phyloP scores from a whole-genome alignment of 257 asterid genomes.

The Knoxia roxburghii region DNA sequence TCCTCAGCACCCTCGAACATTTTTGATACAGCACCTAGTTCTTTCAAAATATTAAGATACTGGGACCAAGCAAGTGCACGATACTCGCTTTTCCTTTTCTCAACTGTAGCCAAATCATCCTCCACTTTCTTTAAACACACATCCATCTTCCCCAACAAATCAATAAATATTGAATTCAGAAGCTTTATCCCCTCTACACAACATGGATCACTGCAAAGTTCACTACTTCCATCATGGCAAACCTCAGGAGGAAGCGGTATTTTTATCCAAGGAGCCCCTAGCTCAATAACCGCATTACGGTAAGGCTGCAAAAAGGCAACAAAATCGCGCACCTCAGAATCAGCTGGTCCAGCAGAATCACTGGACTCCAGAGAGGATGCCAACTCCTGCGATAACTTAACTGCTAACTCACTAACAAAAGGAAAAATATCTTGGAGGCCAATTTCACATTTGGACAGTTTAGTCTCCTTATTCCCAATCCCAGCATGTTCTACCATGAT shows the following conservation, averaged over 20 bases:
- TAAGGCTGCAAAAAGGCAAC: constrained; percentile 37
- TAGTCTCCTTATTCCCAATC: constrained; percentile 10
- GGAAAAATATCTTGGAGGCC: constrained; percentile 51
- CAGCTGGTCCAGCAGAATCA: constrained; percentile 25
- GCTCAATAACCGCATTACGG: constrained; percentile 30
- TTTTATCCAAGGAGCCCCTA: constrained; percentile 26
- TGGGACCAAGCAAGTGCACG: constrained; percentile 46
- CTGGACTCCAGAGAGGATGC: constrained; percentile 24
- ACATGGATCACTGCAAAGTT: background rate
- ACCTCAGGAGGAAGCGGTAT: constrained; percentile 35
- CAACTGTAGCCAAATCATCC: constrained; percentile 30
- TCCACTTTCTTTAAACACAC: constrained; percentile 51
- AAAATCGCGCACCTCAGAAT: constrained; percentile 53
- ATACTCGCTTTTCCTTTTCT: constrained; percentile 29
- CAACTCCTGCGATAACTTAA: constrained; percentile 39
- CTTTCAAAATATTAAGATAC: constrained; percentile 64
- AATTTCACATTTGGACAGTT: constrained; percentile 21
- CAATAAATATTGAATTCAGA: constrained; percentile 36
- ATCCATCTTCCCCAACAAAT: constrained; percentile 50
- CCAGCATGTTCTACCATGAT: constrained; percentile 33
- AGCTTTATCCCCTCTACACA: constrained; percentile 33
- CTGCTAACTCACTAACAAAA: constrained; percentile 55
- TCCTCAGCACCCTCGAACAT: constrained; percentile 48
- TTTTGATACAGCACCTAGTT: constrained; percentile 52
- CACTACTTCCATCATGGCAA: constrained; percentile 1